Conservation (phyloP, 768 basidiomycete genomes). For the Russula dissimulans region DNA sequence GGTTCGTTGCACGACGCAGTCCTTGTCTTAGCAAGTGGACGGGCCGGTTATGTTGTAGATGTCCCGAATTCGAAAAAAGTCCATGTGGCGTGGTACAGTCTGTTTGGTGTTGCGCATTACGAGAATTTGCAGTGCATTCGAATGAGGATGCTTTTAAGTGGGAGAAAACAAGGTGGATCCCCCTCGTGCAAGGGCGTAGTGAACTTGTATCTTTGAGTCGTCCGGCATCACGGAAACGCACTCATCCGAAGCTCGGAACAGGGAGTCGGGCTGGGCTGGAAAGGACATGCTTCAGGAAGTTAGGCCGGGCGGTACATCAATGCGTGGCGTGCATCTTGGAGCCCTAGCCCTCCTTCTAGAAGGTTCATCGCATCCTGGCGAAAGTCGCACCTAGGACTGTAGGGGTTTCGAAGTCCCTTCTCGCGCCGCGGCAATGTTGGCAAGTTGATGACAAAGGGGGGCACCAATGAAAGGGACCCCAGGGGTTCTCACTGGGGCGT, state of each 20-base stretch:
- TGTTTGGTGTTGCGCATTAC: neutral
- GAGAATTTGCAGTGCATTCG: too few species aligned
- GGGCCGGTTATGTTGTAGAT: neutral
- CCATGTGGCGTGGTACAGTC: neutral
- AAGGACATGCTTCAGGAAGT: too few species aligned
- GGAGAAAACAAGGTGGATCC: neutral
- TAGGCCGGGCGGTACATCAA: too few species aligned
- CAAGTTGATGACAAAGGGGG: neutral
- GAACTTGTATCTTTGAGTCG: too few species aligned
- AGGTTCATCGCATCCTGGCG: neutral
- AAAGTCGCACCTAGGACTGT: neutral
- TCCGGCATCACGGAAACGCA: too few species aligned
- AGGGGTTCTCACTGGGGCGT: neutral
- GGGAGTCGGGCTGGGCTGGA: too few species aligned
- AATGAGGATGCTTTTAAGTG: too few species aligned
- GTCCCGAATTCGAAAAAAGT: neutral
- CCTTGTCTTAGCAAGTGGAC: too few species aligned
- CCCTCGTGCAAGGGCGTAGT: neutral
- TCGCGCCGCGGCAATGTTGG: neutral
- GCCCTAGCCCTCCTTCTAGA: neutral
- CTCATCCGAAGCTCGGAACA: too few species aligned
- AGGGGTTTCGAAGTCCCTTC: conserved; percentile 5
- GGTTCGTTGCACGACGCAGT: neutral
- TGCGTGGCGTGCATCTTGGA: too few species aligned
- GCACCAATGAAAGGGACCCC: neutral